A percentile compares a stretch with the other conserved stretches of the same genome.
Conservation (phyloP, 2,329 filamentous ascomycete species). For the Pseudogymnoascus sp. region DNA sequence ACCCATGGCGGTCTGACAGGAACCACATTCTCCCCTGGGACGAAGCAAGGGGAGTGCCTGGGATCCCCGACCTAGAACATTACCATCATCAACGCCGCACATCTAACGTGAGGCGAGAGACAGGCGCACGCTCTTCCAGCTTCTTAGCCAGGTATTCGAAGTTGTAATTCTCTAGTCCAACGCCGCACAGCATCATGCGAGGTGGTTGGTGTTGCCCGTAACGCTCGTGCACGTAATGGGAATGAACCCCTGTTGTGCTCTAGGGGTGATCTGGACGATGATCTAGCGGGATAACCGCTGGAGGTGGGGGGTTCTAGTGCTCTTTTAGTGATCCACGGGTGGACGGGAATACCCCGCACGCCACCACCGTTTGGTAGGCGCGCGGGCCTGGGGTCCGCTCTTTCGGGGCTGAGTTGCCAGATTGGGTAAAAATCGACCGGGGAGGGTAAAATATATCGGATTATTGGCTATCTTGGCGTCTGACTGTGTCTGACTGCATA, state of each 20-base stretch:
- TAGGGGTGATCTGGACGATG: background rate
- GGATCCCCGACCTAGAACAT: background rate
- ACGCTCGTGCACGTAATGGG: background rate
- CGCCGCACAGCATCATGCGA: background rate
- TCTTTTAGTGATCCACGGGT: background rate
- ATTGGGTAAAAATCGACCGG: background rate
- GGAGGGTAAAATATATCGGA: background rate
- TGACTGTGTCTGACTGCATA: background rate
- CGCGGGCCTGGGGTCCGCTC: background rate
- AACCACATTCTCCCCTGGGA: background rate
- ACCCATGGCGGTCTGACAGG: background rate
- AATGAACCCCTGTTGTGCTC: background rate
- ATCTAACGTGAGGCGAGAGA: background rate
- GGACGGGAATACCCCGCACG: background rate
- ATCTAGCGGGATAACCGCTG: background rate
- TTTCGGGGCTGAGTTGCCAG: background rate
- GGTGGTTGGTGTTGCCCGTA: background rate
- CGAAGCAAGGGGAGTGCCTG: background rate
- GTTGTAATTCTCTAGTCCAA: background rate
- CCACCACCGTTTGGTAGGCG: background rate
- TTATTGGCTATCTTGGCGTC: background rate
- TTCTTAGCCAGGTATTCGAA: background rate
- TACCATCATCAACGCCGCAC: background rate
- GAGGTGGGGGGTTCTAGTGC: background rate
- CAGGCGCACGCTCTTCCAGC: background rate